Conservation (phyloP, 805 yeast species). For the Saturnispora kantuleensis region DNA sequence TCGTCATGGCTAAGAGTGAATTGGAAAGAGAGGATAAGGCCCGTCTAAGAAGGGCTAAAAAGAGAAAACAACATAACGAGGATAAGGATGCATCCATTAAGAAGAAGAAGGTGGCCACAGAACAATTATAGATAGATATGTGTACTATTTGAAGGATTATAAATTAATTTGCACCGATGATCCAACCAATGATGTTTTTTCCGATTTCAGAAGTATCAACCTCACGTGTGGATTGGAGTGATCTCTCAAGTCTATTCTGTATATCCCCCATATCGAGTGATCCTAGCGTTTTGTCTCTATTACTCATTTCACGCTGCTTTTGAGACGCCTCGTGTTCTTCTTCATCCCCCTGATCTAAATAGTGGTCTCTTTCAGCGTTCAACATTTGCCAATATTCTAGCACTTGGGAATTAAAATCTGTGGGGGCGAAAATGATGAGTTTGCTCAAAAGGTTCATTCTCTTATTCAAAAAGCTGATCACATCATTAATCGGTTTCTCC, state of each 20-base stretch:
- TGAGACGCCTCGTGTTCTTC: background rate
- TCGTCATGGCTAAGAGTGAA: slow-evolving; percentile 73
- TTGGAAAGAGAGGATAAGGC: slow-evolving; percentile 77
- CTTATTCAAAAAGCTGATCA: slow-evolving; percentile 7
- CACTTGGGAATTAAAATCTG: slow-evolving; percentile 44
- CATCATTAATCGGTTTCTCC: slow-evolving; percentile 9
- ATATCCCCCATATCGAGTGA: slow-evolving; percentile 11
- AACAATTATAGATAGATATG: slow-evolving; percentile 7
- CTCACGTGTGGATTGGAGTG: slow-evolving; percentile 21
- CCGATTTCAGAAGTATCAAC: slow-evolving; percentile 22
- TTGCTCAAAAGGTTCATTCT: slow-evolving; percentile 49
- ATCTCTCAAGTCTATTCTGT: slow-evolving; percentile 22
- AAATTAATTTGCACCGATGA: slow-evolving; percentile 22
- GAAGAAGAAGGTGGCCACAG: slow-evolving; percentile 20
- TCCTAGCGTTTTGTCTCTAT: background rate
- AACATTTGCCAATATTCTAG: slow-evolving; percentile 54
- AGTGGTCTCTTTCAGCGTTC: slow-evolving; percentile 25
- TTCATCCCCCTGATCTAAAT: background rate
- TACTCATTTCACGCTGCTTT: background rate
- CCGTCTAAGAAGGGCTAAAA: slow-evolving; percentile 75
- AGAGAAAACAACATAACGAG: slow-evolving; percentile 48
- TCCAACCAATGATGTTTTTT: slow-evolving; percentile 28
- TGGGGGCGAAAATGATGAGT: slow-evolving; percentile 42
- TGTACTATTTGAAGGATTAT: background rate
- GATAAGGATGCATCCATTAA: slow-evolving; percentile 23